phyloP scores from a whole-genome alignment of 306 rosid genomes.

The Prunus davidiana region DNA sequence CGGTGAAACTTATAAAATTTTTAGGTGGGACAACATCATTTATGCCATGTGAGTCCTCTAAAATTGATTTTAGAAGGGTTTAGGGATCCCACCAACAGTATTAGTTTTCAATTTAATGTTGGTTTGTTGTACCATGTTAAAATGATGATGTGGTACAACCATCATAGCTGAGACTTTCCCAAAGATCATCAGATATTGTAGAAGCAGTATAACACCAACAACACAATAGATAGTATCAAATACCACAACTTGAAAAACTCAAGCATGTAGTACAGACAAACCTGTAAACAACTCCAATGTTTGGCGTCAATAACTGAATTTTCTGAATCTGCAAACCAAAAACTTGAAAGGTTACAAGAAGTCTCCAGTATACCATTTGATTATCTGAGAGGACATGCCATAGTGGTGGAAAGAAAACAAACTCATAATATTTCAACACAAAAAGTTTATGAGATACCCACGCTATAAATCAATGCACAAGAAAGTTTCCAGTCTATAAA shows the following conservation, averaged over 20 bases:
- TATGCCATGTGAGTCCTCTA: neutral
- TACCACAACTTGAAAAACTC: neutral
- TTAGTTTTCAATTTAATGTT: neutral
- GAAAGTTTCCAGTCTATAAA: neutral
- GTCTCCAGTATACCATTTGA: neutral
- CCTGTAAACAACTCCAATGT: conserved; percentile 83
- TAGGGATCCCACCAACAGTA: neutral
- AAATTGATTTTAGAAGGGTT: neutral
- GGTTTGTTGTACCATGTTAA: neutral
- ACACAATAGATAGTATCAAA: neutral
- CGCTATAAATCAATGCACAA: neutral
- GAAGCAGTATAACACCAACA: neutral
- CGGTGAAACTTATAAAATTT: neutral
- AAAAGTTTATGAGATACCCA: neutral
- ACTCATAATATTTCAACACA: neutral
- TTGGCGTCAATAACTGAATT: conserved; percentile 74
- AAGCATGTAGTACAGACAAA: conserved; percentile 19
- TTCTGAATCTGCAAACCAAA: conserved; percentile 58
- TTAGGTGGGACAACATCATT: neutral
- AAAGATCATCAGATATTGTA: neutral
- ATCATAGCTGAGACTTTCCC: neutral
- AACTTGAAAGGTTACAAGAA: neutral
- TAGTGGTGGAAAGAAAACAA: neutral
- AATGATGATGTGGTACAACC: neutral
- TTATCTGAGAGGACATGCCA: neutral